Conservation (phyloP, 108 stramenopile genomes). For the Poteriospumella lacustris region DNA sequence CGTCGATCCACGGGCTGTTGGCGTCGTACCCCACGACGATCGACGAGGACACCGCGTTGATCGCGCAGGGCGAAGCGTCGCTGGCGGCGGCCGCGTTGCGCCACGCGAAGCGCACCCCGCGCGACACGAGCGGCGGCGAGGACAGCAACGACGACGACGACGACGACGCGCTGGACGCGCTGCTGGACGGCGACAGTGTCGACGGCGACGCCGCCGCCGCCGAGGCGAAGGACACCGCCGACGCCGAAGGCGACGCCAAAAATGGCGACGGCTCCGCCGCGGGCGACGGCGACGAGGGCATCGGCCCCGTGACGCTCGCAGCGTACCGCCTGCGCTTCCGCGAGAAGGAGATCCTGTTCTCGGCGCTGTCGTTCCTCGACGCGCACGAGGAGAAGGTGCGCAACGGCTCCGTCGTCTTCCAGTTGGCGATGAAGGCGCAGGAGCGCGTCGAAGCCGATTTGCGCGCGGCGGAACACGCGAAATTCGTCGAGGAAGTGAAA, state of each 20-base stretch:
- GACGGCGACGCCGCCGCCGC: not conserved
- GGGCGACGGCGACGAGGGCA: not conserved
- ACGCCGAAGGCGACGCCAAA: not conserved
- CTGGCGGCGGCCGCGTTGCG: no score
- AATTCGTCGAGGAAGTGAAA: constrained; percentile 12
- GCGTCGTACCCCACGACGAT: constrained; percentile 14
- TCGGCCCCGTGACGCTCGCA: not conserved
- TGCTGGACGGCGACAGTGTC: no score
- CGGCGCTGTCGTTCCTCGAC: not conserved
- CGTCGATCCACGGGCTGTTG: not conserved
- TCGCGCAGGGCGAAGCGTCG: not conserved
- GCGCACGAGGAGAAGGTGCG: not conserved
- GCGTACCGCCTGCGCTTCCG: not conserved
- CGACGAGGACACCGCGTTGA: not conserved
- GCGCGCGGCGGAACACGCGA: not conserved
- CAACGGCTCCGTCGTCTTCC: not conserved
- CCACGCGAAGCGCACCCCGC: no score
- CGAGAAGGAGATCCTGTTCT: constrained; percentile 8
- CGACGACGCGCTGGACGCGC: no score
- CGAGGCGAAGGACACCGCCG: not conserved
- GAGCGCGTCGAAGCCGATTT: constrained; percentile 4
- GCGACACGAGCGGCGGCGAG: no score
- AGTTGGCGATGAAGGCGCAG: constrained; percentile 16
- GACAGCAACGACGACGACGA: no score
- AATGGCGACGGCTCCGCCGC: not conserved